Evolutionary conservation across 768 basidiomycete species (phyloP), one percentile per base, ranked within the genome.

Genomic region (Russula vinacea): DNA sequence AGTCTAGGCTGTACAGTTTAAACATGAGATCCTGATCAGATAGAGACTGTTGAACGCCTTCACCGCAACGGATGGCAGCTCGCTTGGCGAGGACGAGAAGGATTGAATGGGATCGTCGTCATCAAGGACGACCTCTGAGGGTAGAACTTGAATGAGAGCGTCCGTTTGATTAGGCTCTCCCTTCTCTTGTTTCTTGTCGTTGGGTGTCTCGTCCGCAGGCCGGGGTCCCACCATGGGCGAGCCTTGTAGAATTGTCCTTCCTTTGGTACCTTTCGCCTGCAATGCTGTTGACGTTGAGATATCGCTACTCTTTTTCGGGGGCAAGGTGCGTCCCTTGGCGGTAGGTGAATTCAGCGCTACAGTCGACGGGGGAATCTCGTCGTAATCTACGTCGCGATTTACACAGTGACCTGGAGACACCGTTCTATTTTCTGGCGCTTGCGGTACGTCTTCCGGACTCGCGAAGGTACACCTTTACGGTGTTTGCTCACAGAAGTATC

Each of bases 351-450:
- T 35, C 22, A 24, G 37, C 39, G 16, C 19, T 6, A 22, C n/a
- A n/a, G 58, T 60, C 42, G 58, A 45, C 29, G 55, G 51, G 22
- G 68, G 68, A 3, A 69, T 60, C 56, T 67, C 62, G 42, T 69
- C 68, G 54, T 64, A 69, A 33, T 69, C 66, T 14, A 69, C 57
- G n/a, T 56, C 54, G 40, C 49, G 32, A 24, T 40, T 53, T 26
- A 37, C 40, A 10, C 33, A 6, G 26, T 19, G 56, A 24, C 37
- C 42, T 24, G 62, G 56, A 58, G 67, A 59, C 35, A 54, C 32
- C 13, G 19, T 29, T 54, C 62, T 33, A 47, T 19, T 37, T 67
- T 67, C 29, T 51, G 56, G 26, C 51, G 52, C 19, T 56, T 42
- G 44, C 66, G 55, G 55, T 68, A 67, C 13, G 58, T 67, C 62